Evolutionary conservation across 1,139 yeast species (phyloP).

Genomic region (Lodderomyces oxycetoniae): DNA sequence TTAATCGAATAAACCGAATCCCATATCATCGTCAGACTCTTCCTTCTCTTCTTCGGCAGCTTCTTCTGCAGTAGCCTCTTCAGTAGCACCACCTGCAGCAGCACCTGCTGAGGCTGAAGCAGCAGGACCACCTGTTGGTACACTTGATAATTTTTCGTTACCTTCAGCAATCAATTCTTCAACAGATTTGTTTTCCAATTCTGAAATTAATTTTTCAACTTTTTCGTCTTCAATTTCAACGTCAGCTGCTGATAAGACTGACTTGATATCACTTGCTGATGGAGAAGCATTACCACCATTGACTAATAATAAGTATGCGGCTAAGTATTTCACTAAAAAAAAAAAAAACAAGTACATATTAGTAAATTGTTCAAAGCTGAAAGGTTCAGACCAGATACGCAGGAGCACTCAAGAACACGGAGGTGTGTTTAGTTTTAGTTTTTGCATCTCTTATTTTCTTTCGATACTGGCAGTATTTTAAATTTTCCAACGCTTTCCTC

Average conservation of each 20-base stretch:
- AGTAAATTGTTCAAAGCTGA: no score
- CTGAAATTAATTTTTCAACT: conserved; percentile 76
- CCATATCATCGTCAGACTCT: conserved; percentile 56
- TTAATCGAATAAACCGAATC: conserved; percentile 53
- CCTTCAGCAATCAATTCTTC: conserved; percentile 95
- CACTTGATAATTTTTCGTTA: conserved; percentile 90
- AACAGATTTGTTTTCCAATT: conserved; percentile 91
- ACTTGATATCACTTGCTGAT: conserved; percentile 86
- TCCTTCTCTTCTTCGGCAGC: conserved; percentile 57
- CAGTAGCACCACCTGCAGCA: conserved; percentile 61
- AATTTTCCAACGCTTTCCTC: no score
- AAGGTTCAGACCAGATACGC: no score
- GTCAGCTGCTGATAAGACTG: conserved; percentile 89
- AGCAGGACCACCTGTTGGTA: conserved; percentile 97
- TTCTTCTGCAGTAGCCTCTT: conserved; percentile 69
- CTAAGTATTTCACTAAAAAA: conserved; percentile 52
- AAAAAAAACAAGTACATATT: background rate
- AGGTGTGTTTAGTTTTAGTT: no score
- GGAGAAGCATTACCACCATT: conserved; percentile 74
- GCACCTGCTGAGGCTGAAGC: conserved; percentile 67
- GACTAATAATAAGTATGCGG: conserved; percentile 64
- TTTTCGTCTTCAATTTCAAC: conserved; percentile 92
- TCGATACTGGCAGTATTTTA: no score
- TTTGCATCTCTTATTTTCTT: no score
- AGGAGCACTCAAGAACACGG: no score